A percentile compares a stretch with the other conserved stretches of the same genome.
Conservation (phyloP, 306 rosid genomes). For the Alnus glutinosa region DNA sequence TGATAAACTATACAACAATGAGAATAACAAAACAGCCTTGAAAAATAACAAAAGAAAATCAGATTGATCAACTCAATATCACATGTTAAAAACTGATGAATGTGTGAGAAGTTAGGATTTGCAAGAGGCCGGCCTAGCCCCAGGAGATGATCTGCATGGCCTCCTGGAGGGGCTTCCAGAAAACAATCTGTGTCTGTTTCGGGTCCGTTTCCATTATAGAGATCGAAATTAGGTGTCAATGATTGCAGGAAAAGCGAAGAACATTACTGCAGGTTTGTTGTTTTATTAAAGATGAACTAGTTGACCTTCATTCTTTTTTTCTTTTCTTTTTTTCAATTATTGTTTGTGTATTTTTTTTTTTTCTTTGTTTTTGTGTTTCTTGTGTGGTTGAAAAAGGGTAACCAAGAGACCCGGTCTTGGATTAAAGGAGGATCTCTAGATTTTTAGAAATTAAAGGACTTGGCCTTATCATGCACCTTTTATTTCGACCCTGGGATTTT, state of each 20-base stretch:
- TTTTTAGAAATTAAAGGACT: conserved; percentile 43
- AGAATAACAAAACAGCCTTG: neutral
- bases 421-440: conserved; percentile 46
- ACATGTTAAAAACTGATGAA: neutral
- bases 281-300: conserved; percentile 21
- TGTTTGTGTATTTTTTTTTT: neutral
- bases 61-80: neutral
- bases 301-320: conserved; percentile 9
- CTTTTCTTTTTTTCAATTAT: neutral
- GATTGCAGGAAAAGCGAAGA: conserved; percentile 17
- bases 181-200: neutral
- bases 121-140: conserved; percentile 8
- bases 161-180: conserved; percentile 44
- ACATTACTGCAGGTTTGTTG: neutral
- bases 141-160: conserved; percentile 43
- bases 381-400: conserved; percentile 30
- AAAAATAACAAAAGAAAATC: neutral
- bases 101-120: neutral
- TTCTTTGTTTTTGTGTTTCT: conserved; percentile 15
- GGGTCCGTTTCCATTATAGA: conserved; percentile 23
- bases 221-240: conserved; percentile 3
- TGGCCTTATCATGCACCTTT: conserved; percentile 9
- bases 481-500: neutral
- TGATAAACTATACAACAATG: neutral
- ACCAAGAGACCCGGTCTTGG: conserved; percentile 52